Percentiles rank a stretch among this genome's conserved stretches.
These are phyloP conservation scores for Pseudoneurospora amorphoporcata DNA, from an alignment of 495 filamentous ascomycete species.

Conservation along the genomic window DNA sequence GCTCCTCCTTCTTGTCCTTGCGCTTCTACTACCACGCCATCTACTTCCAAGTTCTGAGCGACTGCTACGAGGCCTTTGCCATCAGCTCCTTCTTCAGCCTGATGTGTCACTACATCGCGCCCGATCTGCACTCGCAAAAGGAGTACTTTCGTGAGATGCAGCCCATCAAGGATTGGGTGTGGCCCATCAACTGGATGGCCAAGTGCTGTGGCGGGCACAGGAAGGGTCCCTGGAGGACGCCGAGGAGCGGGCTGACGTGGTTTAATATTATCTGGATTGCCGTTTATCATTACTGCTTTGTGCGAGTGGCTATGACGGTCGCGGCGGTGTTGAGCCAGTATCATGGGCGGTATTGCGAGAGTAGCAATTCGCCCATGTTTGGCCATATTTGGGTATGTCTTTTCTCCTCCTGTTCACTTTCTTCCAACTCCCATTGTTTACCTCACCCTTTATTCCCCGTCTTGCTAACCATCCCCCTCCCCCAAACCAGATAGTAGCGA, in stretches of 20 bases:
- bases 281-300: slow-evolving; percentile 85
- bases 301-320: slow-evolving; percentile 75
- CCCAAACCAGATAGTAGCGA: slow-evolving; percentile 45
- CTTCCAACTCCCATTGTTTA: neutral
- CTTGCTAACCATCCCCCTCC: neutral
- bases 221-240: slow-evolving; percentile 55
- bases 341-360: slow-evolving; percentile 63
- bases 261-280: slow-evolving; percentile 87
- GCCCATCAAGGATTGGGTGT: slow-evolving; percentile 61
- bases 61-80: slow-evolving; percentile 89
- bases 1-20: slow-evolving; percentile 68
- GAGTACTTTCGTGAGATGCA: slow-evolving; percentile 66
- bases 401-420: neutral
- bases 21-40: slow-evolving; percentile 70
- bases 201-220: slow-evolving; percentile 55
- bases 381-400: slow-evolving; percentile 69
- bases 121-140: slow-evolving; percentile 75
- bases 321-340: slow-evolving; percentile 65
- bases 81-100: slow-evolving; percentile 89
- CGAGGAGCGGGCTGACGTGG: slow-evolving; percentile 81
- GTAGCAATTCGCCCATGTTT: slow-evolving; percentile 66
- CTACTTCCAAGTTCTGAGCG: slow-evolving; percentile 70
- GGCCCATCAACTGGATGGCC: slow-evolving; percentile 60
- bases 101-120: slow-evolving; percentile 73
- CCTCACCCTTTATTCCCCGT: neutral